Percentiles rank a stretch among this genome's conserved stretches.
Conservation (phyloP, 2,329 filamentous ascomycete species). For the Atkinsonella texensis region DNA sequence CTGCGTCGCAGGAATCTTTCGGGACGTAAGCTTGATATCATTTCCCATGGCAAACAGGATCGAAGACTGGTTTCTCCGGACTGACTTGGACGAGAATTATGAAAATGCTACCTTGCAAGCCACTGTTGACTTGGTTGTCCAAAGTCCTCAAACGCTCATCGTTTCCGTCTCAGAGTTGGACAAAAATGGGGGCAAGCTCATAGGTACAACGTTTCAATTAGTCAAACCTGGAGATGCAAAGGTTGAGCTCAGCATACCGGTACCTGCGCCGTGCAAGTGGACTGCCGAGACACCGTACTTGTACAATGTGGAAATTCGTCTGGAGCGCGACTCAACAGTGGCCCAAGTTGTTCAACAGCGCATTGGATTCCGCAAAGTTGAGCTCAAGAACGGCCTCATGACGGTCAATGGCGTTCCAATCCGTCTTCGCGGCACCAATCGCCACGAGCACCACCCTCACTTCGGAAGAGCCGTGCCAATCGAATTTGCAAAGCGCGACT, state of each 20-base stretch:
- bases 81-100: constrained; percentile 38
- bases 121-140: constrained; percentile 29
- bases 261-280: constrained; percentile 50
- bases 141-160: constrained; percentile 22
- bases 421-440: constrained; percentile 51
- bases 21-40: constrained; percentile 50
- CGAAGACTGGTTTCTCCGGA: constrained; percentile 46
- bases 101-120: constrained; percentile 37
- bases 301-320: constrained; percentile 38
- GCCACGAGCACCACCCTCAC: constrained; percentile 58
- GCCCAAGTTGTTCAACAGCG: constrained; percentile 35
- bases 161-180: constrained; percentile 30
- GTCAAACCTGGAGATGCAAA: constrained; percentile 16
- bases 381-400: constrained; percentile 47
- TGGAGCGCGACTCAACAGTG: constrained; percentile 14
- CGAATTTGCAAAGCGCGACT: constrained; percentile 48
- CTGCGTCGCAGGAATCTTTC: constrained; percentile 43
- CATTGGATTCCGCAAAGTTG: constrained; percentile 52
- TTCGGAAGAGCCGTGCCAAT: constrained; percentile 51
- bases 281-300: constrained; percentile 53
- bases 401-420: constrained; percentile 51
- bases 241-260: constrained; percentile 30
- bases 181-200: constrained; percentile 21
- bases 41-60: constrained; percentile 39
- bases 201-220: constrained; percentile 12